These are phyloP conservation scores for Camellia oleifera DNA, from an alignment of 179 eudicot genomes.

Conservation along the genomic window DNA sequence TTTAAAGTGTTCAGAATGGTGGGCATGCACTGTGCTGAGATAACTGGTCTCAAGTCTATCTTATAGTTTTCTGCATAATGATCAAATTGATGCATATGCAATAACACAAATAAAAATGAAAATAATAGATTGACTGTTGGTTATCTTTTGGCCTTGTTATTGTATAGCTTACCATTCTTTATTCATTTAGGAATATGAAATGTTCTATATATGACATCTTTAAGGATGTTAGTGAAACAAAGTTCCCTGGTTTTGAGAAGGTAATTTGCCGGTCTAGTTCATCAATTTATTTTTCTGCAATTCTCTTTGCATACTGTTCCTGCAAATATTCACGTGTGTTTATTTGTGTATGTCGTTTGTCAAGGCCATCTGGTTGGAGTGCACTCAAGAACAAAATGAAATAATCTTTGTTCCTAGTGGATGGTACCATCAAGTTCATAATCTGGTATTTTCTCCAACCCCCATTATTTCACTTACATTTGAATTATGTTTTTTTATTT, in stretches of 20 bases:
- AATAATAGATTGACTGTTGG: background rate
- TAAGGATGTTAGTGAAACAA: constrained; percentile 59
- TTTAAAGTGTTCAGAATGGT: background rate
- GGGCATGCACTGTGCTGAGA: background rate
- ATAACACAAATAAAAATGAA: background rate
- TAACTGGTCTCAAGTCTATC: background rate
- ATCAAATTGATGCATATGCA: background rate
- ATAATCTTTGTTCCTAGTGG: constrained; percentile 97
- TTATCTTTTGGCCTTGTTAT: constrained; percentile 6
- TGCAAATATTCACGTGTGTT: constrained; percentile 16
- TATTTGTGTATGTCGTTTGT: constrained; percentile 18
- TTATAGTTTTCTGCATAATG: background rate
- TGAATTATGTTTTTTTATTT: constrained; percentile 6
- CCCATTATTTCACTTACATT: background rate
- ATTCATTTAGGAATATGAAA: constrained; percentile 66
- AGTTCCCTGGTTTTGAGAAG: constrained; percentile 71
- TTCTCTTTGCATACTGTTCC: background rate
- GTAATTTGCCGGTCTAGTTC: constrained; percentile 30
- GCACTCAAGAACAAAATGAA: constrained; percentile 71
- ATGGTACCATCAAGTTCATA: constrained; percentile 99
- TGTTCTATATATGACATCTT: constrained; percentile 72
- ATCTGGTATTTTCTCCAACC: constrained; percentile 53
- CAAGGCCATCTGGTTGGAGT: constrained; percentile 91
- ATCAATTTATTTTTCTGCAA: background rate
- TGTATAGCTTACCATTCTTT: constrained; percentile 3